phyloP scores from a whole-genome alignment of 768 basidiomycete species.

The Boletus insuetus region DNA sequence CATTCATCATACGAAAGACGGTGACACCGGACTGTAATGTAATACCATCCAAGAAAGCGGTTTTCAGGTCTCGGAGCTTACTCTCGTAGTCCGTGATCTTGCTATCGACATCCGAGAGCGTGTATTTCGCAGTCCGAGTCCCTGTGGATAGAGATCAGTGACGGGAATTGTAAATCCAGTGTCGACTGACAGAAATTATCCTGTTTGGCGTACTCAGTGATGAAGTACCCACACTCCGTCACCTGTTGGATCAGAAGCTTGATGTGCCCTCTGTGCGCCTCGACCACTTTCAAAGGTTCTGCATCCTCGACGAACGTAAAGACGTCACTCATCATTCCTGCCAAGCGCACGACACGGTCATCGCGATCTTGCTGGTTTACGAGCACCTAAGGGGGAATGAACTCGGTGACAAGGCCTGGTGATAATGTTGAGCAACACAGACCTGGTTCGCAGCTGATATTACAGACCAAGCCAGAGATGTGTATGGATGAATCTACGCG shows the following conservation, averaged over 20 bases:
- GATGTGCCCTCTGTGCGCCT: constrained; percentile 6
- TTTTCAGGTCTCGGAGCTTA: constrained; percentile 18
- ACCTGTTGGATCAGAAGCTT: constrained; percentile 18
- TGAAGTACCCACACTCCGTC: constrained; percentile 25
- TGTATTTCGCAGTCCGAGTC: constrained; percentile 16
- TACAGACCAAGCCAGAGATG: constrained; percentile 21
- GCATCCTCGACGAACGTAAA: constrained; percentile 15
- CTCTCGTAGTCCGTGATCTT: constrained; percentile 20
- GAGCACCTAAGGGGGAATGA: constrained; percentile 8
- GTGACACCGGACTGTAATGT: constrained; percentile 11
- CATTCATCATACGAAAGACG: constrained; percentile 23
- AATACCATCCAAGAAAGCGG: constrained; percentile 15
- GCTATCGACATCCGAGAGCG: constrained; percentile 15
- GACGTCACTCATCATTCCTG: constrained; percentile 12
- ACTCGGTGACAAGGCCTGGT: background rate
- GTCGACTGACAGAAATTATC: constrained; percentile 14
- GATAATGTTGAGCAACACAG: background rate
- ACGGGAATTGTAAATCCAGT: background rate
- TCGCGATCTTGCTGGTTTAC: constrained; percentile 19
- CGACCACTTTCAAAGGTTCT: constrained; percentile 3
- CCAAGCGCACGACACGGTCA: constrained; percentile 13
- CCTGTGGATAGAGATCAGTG: constrained; percentile 6
- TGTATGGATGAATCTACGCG: constrained; percentile 17
- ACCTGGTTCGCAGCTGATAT: constrained; percentile 22
- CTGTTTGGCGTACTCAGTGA: constrained; percentile 19